Evolutionary conservation across 345 rosid species (phyloP), one percentile per base, ranked within the genome.

Genomic region (Eucalyptus camaldulensis): DNA sequence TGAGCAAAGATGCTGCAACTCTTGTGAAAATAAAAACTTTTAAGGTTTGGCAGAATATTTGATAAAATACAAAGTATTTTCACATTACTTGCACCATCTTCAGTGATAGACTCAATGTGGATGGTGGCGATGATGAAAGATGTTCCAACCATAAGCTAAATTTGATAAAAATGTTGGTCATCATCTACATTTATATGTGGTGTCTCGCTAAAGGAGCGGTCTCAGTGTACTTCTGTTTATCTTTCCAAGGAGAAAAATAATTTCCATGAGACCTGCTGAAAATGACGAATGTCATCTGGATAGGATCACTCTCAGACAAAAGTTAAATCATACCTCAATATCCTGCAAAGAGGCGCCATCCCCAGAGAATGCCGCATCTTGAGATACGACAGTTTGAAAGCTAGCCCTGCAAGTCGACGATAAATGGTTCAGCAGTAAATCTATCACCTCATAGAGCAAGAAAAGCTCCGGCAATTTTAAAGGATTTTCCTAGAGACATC

Each of bases 331-430:
- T 94, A 95, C 99, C 98, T 95, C 97, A 88, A 83, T 92, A 87
- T 92, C 95, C 88, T 89, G 95, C 87, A 90, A 69, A 47, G 95
- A 90, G 92, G 93, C 90, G 89, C 93, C 96, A 93, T 94, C 94
- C 83, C 51, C 81, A 62, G 92, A 92, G 87, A 90, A 88, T 83
- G 89, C 88, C 90, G 91, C 87, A 87, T 91, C 94, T 89, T 93
- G 95, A 90, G 96, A 90, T 17, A 86, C 88, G 54, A 90, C 87
- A 92, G 86, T 93, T 72, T 92, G 95, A 81, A 86, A 54, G 69
- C 93, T 91, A 81, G 91, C 91, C 90, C 96, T 93, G 94, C 27
- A 88, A 88, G 81, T 43, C 24, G 50, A 62, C 40, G 87, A 83
- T 50, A 44, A 86, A 87, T 51, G 81, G 27, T 76, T 72, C 85